These are phyloP conservation scores for Epichloe hybrida DNA, from an alignment of 2,329 filamentous ascomycete species.

Conservation along the genomic window DNA sequence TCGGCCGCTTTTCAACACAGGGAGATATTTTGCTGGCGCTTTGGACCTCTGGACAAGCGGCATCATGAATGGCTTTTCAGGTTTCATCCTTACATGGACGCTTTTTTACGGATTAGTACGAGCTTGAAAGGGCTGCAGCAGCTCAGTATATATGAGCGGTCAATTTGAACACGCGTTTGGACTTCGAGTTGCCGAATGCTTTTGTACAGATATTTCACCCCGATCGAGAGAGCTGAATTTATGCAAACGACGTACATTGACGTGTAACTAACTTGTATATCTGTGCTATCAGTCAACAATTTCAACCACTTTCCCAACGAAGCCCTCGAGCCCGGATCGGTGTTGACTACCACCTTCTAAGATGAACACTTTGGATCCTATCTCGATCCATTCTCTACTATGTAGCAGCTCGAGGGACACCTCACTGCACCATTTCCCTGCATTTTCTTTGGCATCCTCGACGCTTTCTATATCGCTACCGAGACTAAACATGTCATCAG, in stretches of 20 bases:
- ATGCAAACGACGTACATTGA: background rate
- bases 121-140: slow-evolving; percentile 34
- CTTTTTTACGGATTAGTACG: slow-evolving; percentile 74
- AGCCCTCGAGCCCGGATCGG: slow-evolving; percentile 55
- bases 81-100: slow-evolving; percentile 81
- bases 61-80: slow-evolving; percentile 58
- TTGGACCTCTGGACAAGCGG: slow-evolving; percentile 67
- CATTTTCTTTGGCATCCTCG: slow-evolving; percentile 12
- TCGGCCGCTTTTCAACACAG: slow-evolving; percentile 36
- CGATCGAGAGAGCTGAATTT: background rate
- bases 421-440: slow-evolving; percentile 21
- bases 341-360: slow-evolving; percentile 59
- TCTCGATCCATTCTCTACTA: slow-evolving; percentile 59
- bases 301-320: slow-evolving; percentile 54
- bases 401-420: slow-evolving; percentile 57
- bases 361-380: slow-evolving; percentile 55
- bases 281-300: slow-evolving; percentile 34
- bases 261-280: background rate
- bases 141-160: too few relatives aligned
- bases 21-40: slow-evolving; percentile 51
- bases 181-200: background rate
- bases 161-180: background rate
- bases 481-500: slow-evolving; percentile 45
- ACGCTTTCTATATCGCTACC: slow-evolving; percentile 31
- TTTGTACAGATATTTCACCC: background rate